Conservation (phyloP, 2,329 filamentous ascomycete species). For the Fusarium neocosmosporiellum region DNA sequence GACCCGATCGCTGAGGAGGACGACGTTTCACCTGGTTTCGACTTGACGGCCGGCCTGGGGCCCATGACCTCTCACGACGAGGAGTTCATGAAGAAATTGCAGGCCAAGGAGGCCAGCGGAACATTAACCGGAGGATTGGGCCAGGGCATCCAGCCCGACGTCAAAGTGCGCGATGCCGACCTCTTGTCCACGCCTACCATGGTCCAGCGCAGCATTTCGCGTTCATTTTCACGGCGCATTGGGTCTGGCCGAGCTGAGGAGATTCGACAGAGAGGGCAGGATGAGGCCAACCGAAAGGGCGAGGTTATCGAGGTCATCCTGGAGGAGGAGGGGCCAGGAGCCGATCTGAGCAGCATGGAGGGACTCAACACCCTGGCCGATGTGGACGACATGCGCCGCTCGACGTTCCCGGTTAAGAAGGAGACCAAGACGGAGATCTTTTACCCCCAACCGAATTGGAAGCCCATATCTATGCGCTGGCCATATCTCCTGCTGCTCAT, state of each 20-base stretch:
- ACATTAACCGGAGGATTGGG: conserved; percentile 69
- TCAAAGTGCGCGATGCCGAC: conserved; percentile 61
- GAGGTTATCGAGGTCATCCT: conserved; percentile 70
- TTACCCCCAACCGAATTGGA: conserved; percentile 74
- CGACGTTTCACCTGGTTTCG: conserved; percentile 52
- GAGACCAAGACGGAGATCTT: conserved; percentile 61
- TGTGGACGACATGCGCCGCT: conserved; percentile 48
- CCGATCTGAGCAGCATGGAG: conserved; percentile 64
- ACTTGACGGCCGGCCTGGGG: conserved; percentile 59
- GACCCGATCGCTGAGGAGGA: conserved; percentile 48
- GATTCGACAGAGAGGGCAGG: conserved; percentile 64
- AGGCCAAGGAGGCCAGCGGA: conserved; percentile 65
- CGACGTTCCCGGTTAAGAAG: conserved; percentile 52
- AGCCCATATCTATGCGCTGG: conserved; percentile 72
- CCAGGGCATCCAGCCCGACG: conserved; percentile 61
- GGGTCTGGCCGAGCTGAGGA: conserved; percentile 51
- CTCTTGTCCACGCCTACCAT: conserved; percentile 55
- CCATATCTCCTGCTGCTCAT: conserved; percentile 68
- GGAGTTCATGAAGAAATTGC: conserved; percentile 57
- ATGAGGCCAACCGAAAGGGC: conserved; percentile 69
- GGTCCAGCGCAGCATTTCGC: conserved; percentile 51
- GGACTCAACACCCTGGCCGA: conserved; percentile 51
- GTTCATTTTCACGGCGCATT: conserved; percentile 55
- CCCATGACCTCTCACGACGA: conserved; percentile 58
- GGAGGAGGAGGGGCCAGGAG: conserved; percentile 50